Evolutionary conservation across 139 green algal genomes (phyloP).

Genomic region (Chlamydomonas eustigma): DNA sequence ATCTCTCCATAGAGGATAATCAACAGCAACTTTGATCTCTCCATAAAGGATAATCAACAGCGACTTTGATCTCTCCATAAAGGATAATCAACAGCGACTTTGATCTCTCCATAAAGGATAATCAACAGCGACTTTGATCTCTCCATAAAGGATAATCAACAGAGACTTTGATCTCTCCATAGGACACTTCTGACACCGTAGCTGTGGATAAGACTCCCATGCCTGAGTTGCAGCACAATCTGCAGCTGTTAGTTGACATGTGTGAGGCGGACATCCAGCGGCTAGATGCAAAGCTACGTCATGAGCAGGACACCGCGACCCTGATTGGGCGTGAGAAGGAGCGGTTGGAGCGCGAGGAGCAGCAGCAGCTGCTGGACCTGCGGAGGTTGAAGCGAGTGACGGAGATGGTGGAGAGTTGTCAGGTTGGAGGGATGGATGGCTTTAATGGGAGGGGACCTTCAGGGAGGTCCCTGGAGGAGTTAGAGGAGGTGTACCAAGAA

Average conservation of each 20-base stretch:
- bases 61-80: too few relatives aligned
- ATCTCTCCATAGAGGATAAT: too few relatives aligned
- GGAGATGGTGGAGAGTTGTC: not conserved
- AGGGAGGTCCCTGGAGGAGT: constrained; percentile 23
- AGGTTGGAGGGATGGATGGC: not conserved
- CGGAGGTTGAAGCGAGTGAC: not conserved
- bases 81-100: too few relatives aligned
- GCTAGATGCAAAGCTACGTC: constrained; percentile 70
- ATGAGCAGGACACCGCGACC: constrained; percentile 79
- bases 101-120: too few relatives aligned
- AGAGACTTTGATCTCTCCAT: too few relatives aligned
- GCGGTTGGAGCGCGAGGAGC: constrained; percentile 33
- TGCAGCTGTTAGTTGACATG: constrained; percentile 88
- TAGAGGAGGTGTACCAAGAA: constrained; percentile 42
- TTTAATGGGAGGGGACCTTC: not conserved
- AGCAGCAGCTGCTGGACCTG: not conserved
- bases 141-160: too few relatives aligned
- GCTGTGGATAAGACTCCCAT: constrained; percentile 60
- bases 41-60: too few relatives aligned
- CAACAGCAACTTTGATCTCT: too few relatives aligned
- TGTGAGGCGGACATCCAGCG: constrained; percentile 82
- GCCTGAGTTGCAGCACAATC: constrained; percentile 97
- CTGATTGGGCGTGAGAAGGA: constrained; percentile 64
- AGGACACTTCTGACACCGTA: not conserved
- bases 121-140: too few relatives aligned